Evolutionary conservation across 495 filamentous ascomycete species (phyloP), one percentile per base, ranked within the genome.

Genomic region (Xylaria curta): DNA sequence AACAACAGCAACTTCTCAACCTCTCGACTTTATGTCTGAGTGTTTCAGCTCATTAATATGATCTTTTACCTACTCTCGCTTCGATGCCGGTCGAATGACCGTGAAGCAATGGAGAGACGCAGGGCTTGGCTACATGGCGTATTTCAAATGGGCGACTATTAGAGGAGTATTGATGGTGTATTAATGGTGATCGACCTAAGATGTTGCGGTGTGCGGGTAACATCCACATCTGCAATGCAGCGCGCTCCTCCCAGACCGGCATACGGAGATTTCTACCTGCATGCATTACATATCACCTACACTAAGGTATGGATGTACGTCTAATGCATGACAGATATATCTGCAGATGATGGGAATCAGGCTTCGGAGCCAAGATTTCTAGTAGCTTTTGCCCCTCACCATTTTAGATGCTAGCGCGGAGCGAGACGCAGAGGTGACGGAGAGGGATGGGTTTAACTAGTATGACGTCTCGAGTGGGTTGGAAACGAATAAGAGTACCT

Each of bases 241-340:
- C 65, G 49, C 65, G 33, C 64, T 47, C 7, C 49, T 31, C 47
- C 64, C n/a, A 67, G 44, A 36, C 65, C 58, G 58, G 58, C 56
- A 59, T 21, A 63, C 61, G 68, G 68, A 70, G 56, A 63, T 64
- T 53, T 64, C 47, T 64, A 42, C 59, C 47, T 70, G 68, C 68
- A 64, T 70, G 68, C 68, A 63, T 70, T 49, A 44, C 44, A 70
- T 38, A 70, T 64, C 47, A 70, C 59, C 58, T 60, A 38, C 58
- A 36, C 68, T 54, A 42, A 42, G 38, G 38, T 42, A 64, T 26
- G 31, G 31, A 62, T 70, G 68, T 60, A 33, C 53, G 68, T 33
- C 68, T 46, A 64, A 67, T 67, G 65, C 65, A 67, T 54, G 44
- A 33, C 47, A 67, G 65, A 67, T n/a, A 38, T 13, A 54, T 44